Conservation (phyloP, 352 stramenopile genomes). For the Phytophthora aleatoria region DNA sequence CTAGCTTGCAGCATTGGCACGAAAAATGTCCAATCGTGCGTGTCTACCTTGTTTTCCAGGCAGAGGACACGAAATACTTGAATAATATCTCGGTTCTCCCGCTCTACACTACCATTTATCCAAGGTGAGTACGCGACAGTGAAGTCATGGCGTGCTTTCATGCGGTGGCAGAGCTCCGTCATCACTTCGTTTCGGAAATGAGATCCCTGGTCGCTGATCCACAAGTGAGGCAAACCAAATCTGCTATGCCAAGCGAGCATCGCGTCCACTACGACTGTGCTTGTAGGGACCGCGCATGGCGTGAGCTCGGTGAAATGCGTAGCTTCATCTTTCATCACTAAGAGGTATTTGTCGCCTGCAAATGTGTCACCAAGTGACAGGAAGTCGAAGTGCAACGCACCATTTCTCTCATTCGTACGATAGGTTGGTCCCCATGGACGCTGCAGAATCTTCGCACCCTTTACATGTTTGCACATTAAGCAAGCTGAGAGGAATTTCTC, state of each 20-base stretch:
- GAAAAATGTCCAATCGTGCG: constrained; percentile 1
- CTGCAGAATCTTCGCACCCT: background rate
- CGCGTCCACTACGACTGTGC: background rate
- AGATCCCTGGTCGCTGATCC: background rate
- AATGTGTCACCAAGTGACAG: constrained; percentile 9
- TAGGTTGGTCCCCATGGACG: background rate
- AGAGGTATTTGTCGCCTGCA: background rate
- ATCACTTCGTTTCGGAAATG: background rate
- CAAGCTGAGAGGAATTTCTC: background rate
- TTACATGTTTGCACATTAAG: background rate
- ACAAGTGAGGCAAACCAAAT: background rate
- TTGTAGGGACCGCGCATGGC: background rate
- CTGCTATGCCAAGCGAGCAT: background rate
- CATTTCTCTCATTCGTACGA: constrained; percentile 9
- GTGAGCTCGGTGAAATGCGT: background rate
- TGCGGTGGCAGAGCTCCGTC: background rate
- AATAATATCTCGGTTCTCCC: no score
- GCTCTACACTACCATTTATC: no score
- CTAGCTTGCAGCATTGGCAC: background rate
- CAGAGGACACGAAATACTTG: no score
- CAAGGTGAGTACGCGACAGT: no score
- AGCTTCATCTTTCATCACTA: background rate
- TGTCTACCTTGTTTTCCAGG: background rate
- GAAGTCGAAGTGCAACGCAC: constrained; percentile 8
- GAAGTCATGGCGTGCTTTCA: no score